A percentile compares a stretch with the other conserved stretches of the same genome.
These are phyloP conservation scores for Senna tora DNA, from an alignment of 306 rosid species.

Conservation along the genomic window DNA sequence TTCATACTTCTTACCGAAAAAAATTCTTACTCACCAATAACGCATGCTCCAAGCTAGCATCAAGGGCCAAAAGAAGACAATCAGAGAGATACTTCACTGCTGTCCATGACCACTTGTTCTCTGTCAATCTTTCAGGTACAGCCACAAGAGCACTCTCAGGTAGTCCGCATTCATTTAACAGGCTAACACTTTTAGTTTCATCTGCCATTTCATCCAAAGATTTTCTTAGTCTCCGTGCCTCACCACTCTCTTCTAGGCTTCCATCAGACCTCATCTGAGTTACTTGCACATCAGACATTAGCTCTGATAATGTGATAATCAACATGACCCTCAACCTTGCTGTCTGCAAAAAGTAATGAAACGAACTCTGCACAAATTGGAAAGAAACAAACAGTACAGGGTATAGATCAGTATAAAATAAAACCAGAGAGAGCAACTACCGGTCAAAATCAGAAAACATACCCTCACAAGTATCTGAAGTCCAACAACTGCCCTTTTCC, in stretches of 20 bases:
- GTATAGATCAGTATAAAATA: slow-evolving; percentile 26
- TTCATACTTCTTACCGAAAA: slow-evolving; percentile 50
- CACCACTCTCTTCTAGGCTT: slow-evolving; percentile 95
- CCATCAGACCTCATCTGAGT: slow-evolving; percentile 98
- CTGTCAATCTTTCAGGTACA: slow-evolving; percentile 69
- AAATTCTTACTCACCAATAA: slow-evolving; percentile 67
- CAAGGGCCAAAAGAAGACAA: slow-evolving; percentile 92
- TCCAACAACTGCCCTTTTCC: slow-evolving; percentile 93
- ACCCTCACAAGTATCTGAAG: slow-evolving; percentile 97
- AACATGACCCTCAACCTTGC: slow-evolving; percentile 97
- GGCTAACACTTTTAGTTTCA: slow-evolving; percentile 63
- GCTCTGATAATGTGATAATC: slow-evolving; percentile 91
- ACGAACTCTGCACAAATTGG: slow-evolving; percentile 80
- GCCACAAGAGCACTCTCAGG: slow-evolving; percentile 66
- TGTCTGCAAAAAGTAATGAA: slow-evolving; percentile 84
- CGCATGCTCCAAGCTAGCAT: slow-evolving; percentile 95
- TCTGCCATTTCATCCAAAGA: slow-evolving; percentile 86
- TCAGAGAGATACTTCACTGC: slow-evolving; percentile 85
- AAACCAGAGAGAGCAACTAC: slow-evolving; percentile 15
- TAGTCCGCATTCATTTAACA: slow-evolving; percentile 81
- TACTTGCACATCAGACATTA: slow-evolving; percentile 99
- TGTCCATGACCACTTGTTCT: slow-evolving; percentile 94
- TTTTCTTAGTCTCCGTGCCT: slow-evolving; percentile 83
- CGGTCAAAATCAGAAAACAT: slow-evolving; percentile 41
- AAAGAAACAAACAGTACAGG: slow-evolving; percentile 28